Evolutionary conservation across 2,329 filamentous ascomycete genomes (phyloP).

Genomic region (Stagonosporopsis cucurbitacearum): DNA sequence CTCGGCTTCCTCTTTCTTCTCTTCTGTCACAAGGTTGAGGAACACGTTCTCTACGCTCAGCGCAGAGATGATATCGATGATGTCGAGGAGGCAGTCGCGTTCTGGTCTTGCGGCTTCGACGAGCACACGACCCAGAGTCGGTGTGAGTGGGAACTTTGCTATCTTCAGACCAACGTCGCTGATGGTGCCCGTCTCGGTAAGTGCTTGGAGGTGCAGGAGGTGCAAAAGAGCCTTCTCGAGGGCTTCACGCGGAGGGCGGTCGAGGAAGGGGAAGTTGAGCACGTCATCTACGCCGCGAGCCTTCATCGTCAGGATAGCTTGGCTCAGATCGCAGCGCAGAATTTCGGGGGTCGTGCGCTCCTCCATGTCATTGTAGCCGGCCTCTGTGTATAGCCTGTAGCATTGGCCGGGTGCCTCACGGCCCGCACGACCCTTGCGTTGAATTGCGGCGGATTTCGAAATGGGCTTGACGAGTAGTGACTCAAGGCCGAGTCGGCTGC

Average conservation of each 20-base stretch:
- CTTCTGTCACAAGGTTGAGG: slow-evolving; percentile 64
- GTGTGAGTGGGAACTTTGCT: slow-evolving; percentile 81
- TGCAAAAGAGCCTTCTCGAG: slow-evolving; percentile 84
- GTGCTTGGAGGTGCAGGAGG: slow-evolving; percentile 77
- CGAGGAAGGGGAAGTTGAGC: slow-evolving; percentile 82
- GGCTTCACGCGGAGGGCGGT: slow-evolving; percentile 76
- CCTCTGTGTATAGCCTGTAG: slow-evolving; percentile 85
- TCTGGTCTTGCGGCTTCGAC: slow-evolving; percentile 76
- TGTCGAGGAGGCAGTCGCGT: slow-evolving; percentile 76
- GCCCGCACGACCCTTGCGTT: slow-evolving; percentile 88
- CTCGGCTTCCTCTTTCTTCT: slow-evolving; percentile 65
- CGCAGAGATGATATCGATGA: slow-evolving; percentile 80
- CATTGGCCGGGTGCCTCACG: slow-evolving; percentile 91
- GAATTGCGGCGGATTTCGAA: slow-evolving; percentile 90
- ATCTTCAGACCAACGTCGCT: slow-evolving; percentile 77
- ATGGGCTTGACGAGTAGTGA: slow-evolving; percentile 90
- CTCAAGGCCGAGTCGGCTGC: slow-evolving; percentile 82
- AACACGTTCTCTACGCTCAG: slow-evolving; percentile 71
- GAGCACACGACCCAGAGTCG: slow-evolving; percentile 80
- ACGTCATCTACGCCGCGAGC: slow-evolving; percentile 85
- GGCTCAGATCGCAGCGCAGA: slow-evolving; percentile 83
- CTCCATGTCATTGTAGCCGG: slow-evolving; percentile 72
- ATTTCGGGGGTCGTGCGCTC: slow-evolving; percentile 87
- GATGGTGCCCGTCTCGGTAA: slow-evolving; percentile 75
- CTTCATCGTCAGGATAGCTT: slow-evolving; percentile 91